Evolutionary conservation across 2,329 filamentous ascomycete species (phyloP), one percentile per base, ranked within the genome.

Genomic region (Cytospora schulzeri): DNA sequence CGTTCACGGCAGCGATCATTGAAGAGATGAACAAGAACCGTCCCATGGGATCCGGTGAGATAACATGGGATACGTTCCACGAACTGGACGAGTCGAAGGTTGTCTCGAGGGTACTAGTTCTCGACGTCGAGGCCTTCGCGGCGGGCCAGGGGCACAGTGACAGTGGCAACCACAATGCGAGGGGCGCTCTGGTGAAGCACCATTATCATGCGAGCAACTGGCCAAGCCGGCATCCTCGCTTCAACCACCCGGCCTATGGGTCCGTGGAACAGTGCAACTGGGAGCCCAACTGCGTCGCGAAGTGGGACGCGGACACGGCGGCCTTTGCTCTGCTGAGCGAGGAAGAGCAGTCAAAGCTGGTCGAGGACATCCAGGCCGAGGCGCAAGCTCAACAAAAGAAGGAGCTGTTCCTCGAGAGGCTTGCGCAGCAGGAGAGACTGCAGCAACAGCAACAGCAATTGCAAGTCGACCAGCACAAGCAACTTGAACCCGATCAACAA

Each of bases 131-230:
- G 74, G 88, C 88, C 0, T 91, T 91, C 69, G 89, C 88, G 17
- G 89, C 88, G 0, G 88, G 88, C 15, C 88, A 91, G 73, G 89
- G 89, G 15, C 89, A 91, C 74, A 91, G 88, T 0, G 85, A 91
- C 71, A 90, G 88, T 0, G 88, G 88, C 17, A 91, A 88, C 70
- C 89, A 91, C 74, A 83, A 88, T 59, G 81, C 88, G 1, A 80
- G 87, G 58, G 82, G 82, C 24, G 89, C 89, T 1, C 78, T 91
- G 1, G 88, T 91, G 28, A 89, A 88, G 74, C 89, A 92, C 72
- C 88, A 91, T 74, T 92, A 91, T 71, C 89, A 91, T 73, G 89
- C 89, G 0, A 91, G 88, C 1, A 84, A 86, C 65, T 91, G 89
- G 89, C 89, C 88, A 2, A 84, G 82, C 60, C 79, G 80, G 3